A percentile compares a stretch with the other conserved stretches of the same genome.
These are phyloP conservation scores for Monosporascus sp. DNA, from an alignment of 2,329 filamentous ascomycete species.

Conservation along the genomic window DNA sequence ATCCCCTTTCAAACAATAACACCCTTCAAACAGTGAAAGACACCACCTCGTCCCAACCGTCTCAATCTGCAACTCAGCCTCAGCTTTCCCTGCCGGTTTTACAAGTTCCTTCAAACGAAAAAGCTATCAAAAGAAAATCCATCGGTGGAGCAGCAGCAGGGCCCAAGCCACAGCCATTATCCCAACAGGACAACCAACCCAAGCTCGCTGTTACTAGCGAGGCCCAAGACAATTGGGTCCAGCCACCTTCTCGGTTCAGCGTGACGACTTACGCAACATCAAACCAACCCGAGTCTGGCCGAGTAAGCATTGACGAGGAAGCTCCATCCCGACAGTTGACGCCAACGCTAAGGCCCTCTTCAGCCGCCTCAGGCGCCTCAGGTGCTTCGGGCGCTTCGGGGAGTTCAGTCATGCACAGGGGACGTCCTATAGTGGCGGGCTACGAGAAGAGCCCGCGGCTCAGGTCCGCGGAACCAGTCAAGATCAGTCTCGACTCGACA, in stretches of 20 bases:
- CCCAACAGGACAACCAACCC: slow-evolving; percentile 19
- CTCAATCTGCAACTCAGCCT: slow-evolving; percentile 5
- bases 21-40: slow-evolving; percentile 7
- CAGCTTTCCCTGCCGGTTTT: slow-evolving; percentile 18
- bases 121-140: slow-evolving; percentile 42
- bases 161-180: slow-evolving; percentile 24
- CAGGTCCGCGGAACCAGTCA: slow-evolving; percentile 19
- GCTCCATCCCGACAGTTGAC: slow-evolving; percentile 24
- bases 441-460: slow-evolving; percentile 15
- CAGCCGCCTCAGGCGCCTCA: not conserved
- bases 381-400: slow-evolving; percentile 2
- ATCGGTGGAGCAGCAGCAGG: slow-evolving; percentile 17
- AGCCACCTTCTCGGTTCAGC: slow-evolving; percentile 58
- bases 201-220: slow-evolving; percentile 8
- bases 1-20: slow-evolving; percentile 30
- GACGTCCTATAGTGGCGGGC: slow-evolving; percentile 27
- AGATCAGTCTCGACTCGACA: slow-evolving; percentile 24
- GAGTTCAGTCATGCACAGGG: slow-evolving; percentile 34
- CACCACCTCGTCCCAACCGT: slow-evolving; percentile 4
- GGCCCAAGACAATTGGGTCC: slow-evolving; percentile 35
- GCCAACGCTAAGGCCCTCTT: not conserved
- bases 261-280: slow-evolving; percentile 56
- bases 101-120: slow-evolving; percentile 24
- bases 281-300: slow-evolving; percentile 35
- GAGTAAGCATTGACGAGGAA: slow-evolving; percentile 32